phyloP scores from a whole-genome alignment of 2,329 filamentous ascomycete genomes.

The Tolypocladium pustulatum region DNA sequence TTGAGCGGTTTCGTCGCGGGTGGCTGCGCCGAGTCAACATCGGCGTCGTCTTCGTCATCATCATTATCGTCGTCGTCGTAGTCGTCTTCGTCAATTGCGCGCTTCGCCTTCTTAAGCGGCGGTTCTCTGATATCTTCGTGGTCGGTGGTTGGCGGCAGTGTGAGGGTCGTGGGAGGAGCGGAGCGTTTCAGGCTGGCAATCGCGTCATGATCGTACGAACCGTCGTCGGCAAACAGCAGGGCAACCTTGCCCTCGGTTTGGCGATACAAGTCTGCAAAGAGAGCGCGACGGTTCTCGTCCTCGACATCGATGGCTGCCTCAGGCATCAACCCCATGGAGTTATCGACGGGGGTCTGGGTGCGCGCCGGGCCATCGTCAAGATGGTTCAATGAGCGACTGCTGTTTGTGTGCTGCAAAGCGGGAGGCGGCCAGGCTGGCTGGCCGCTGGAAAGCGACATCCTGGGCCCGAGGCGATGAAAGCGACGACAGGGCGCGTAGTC shows the following conservation, averaged over 20 bases:
- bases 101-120: constrained; percentile 62
- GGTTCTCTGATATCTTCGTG: constrained; percentile 48
- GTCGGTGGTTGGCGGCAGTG: constrained; percentile 46
- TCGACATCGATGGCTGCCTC: constrained; percentile 49
- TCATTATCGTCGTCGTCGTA: constrained; percentile 81
- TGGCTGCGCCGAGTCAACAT: constrained; percentile 44
- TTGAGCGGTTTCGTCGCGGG: constrained; percentile 41
- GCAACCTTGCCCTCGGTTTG: constrained; percentile 68
- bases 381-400: constrained; percentile 41
- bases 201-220: constrained; percentile 38
- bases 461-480: constrained; percentile 39
- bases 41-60: constrained; percentile 64
- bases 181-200: constrained; percentile 42
- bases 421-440: constrained; percentile 55
- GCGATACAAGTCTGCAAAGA: constrained; percentile 70
- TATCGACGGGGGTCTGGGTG: constrained; percentile 41
- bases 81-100: constrained; percentile 74
- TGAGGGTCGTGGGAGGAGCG: constrained; percentile 25
- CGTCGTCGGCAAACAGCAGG: constrained; percentile 56
- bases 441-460: constrained; percentile 58
- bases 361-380: constrained; percentile 49
- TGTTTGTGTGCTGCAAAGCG: constrained; percentile 36
- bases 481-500: constrained; percentile 35
- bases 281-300: constrained; percentile 60
- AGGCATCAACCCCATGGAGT: constrained; percentile 42